phyloP scores from a whole-genome alignment of 192 early-diverging fungal genomes.

The Linnemannia schmuckeri region DNA sequence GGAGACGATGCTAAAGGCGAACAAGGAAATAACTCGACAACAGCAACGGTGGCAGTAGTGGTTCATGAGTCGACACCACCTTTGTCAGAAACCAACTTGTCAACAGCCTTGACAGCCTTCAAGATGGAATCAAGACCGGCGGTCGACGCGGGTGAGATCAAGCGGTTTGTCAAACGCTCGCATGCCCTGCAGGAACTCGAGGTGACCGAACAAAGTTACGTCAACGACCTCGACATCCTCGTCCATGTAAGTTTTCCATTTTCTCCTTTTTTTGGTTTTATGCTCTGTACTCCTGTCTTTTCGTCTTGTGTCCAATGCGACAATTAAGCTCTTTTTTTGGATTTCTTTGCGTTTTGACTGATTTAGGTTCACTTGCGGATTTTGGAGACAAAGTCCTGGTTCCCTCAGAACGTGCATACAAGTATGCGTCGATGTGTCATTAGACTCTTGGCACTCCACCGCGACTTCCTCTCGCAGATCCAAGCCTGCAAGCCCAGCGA shows the following conservation, averaged over 20 bases:
- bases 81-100: not conserved
- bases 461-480: conserved; percentile 10
- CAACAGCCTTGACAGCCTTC: conserved; percentile 7
- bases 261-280: not conserved
- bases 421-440: conserved; percentile 17
- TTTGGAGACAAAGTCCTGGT: conserved; percentile 37
- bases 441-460: conserved; percentile 23
- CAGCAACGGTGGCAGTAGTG: not conserved
- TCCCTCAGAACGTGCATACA: conserved; percentile 12
- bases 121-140: conserved; percentile 5
- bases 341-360: not conserved
- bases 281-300: not conserved
- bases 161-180: conserved; percentile 46
- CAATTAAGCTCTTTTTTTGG: not conserved
- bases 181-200: conserved; percentile 62
- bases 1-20: no score
- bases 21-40: not conserved
- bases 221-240: conserved; percentile 64
- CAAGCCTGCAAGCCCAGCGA: not conserved
- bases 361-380: conserved; percentile 29
- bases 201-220: conserved; percentile 63
- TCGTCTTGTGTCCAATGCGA: no score
- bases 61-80: not conserved
- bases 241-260: conserved; percentile 34
- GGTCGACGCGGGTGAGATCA: conserved; percentile 37